Base-by-base conservation (phyloP, 108 stramenopile species). In the Nannochloropsis granulata region DNA sequence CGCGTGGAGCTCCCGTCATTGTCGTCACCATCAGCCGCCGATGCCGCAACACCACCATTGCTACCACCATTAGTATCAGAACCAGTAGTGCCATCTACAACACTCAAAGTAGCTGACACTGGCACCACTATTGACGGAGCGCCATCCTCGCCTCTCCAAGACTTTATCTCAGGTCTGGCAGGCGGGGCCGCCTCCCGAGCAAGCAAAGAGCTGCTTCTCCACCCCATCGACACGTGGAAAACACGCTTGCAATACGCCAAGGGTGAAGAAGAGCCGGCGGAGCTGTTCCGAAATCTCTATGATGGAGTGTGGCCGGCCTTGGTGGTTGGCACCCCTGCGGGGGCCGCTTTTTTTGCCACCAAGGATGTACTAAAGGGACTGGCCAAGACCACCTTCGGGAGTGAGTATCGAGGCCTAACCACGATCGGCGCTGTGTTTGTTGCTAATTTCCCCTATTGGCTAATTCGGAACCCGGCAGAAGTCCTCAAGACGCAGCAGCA, bases 191-290 rank as follows among this genome's bases (percentile, higher is more conserved):
- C 89, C 16, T 84, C 87, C 21, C 87, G 89, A 13, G 84, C 84
- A 45, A 43, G 84, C 44, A 90, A 90, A 80, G 87, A 90, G 45
- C 56, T 90, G 1, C 24, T 90, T 11, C 84, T 90, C 14, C 84
- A 89, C 80, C 90, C 90, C 24, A 84, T 90, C 81, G 90, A 90
- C 42, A 90, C 90, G 9, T 83, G 88, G 10, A 90, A 90, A 86
- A 84, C 86, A 13, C 42, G 86, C 8, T 43, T 79, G 82, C 78
- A 85, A 44, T 82, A 25, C 80, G 26, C 44, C 43, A 85, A 44
- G 84, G 85, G 25, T 13, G n/a, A 13, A n/a, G 25, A 25, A n/a
- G n/a, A 10, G 25, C 19, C 16, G 12, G 44, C 79, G 24, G 83
- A 86, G 45, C 46, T 88, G 9, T 89, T 87, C 43, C n/a, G 42